phyloP scores from a whole-genome alignment of 208 protist species.

The Balamuthia mandrillaris region DNA sequence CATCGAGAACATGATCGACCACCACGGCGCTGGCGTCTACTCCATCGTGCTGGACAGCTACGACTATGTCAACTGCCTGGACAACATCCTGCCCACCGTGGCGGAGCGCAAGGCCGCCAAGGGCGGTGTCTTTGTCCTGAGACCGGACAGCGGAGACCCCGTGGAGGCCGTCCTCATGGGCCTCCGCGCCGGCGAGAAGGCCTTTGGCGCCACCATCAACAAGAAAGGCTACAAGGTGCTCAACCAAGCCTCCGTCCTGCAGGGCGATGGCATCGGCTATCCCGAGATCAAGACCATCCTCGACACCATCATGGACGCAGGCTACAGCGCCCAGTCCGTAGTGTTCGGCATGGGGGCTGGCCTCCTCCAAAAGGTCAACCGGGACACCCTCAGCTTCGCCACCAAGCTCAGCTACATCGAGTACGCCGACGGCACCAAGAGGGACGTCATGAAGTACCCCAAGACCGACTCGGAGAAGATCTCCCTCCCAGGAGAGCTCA shows the following conservation, averaged over 20 bases:
- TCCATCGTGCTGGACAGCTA: slow-evolving; percentile 52
- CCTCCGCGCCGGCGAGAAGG: slow-evolving; percentile 47
- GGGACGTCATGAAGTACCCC: slow-evolving; percentile 61
- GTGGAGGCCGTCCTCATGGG: slow-evolving; percentile 33
- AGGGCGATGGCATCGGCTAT: slow-evolving; percentile 56
- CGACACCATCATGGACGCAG: background rate
- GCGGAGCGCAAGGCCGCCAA: background rate
- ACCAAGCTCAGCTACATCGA: slow-evolving; percentile 50
- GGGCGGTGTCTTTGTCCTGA: slow-evolving; percentile 39
- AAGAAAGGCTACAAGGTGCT: slow-evolving; percentile 51
- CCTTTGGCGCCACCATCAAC: slow-evolving; percentile 37
- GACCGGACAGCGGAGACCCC: slow-evolving; percentile 53
- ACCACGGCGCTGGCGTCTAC: slow-evolving; percentile 28
- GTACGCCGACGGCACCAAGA: slow-evolving; percentile 11
- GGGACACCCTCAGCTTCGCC: slow-evolving; percentile 55
- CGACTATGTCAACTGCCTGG: slow-evolving; percentile 51
- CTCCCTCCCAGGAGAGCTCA: slow-evolving; percentile 29
- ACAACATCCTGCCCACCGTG: slow-evolving; percentile 40
- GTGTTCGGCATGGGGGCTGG: slow-evolving; percentile 45
- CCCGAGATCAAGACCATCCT: slow-evolving; percentile 18
- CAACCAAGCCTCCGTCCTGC: slow-evolving; percentile 21
- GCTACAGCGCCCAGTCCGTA: slow-evolving; percentile 44
- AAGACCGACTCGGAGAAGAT: slow-evolving; percentile 47
- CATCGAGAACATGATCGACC: slow-evolving; percentile 46
- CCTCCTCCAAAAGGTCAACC: slow-evolving; percentile 57